Evolutionary conservation across 257 asterid species (phyloP).

Genomic region (Solanum tacnaense): DNA sequence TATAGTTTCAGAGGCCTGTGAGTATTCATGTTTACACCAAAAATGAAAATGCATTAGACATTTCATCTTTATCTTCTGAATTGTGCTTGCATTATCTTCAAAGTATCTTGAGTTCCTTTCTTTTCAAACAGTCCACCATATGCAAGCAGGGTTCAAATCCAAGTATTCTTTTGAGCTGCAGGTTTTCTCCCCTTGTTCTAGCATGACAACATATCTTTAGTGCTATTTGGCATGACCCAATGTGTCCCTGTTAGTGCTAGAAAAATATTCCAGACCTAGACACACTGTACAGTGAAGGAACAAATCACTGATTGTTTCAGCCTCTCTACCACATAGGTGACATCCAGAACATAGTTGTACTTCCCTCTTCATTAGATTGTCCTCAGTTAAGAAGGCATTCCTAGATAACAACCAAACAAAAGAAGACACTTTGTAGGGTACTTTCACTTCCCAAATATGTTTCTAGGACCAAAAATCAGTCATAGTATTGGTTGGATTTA

Average conservation of each 20-base stretch:
- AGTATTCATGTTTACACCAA: background rate
- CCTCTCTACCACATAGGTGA: background rate
- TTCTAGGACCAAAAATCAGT: background rate
- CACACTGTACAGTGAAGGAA: background rate
- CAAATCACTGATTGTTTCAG: background rate
- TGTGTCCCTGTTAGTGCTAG: background rate
- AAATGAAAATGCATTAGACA: background rate
- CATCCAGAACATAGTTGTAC: background rate
- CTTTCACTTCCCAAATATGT: background rate
- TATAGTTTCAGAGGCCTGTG: background rate
- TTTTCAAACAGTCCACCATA: background rate
- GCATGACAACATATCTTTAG: background rate
- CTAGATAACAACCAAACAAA: background rate
- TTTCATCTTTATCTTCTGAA: background rate
- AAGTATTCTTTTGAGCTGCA: background rate
- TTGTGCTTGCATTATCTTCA: background rate
- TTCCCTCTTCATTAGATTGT: background rate
- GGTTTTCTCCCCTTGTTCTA: background rate
- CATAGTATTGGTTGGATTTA: background rate
- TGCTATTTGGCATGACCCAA: background rate
- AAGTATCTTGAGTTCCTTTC: background rate
- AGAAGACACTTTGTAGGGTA: background rate
- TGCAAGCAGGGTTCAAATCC: background rate
- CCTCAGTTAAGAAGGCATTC: background rate
- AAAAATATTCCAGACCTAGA: background rate